Percentiles rank a stretch among this genome's conserved stretches.
Conservation (phyloP, 2,329 filamentous ascomycete genomes). For the Delphinella strobiligena region DNA sequence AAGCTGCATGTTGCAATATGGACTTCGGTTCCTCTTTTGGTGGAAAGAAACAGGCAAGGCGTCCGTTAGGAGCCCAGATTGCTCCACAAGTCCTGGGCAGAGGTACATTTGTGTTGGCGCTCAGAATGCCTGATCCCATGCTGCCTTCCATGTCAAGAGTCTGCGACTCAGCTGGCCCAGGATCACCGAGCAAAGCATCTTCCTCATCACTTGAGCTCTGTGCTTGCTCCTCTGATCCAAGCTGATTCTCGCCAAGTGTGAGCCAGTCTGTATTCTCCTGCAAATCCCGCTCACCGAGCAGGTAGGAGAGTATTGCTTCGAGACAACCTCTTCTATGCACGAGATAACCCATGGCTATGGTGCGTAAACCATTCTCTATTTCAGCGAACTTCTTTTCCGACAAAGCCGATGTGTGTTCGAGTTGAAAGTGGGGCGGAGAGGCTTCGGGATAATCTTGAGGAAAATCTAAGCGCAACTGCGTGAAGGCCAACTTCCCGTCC, state of each 20-base stretch:
- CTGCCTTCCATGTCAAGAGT: conserved; percentile 13
- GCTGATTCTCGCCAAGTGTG: conserved; percentile 46
- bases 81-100: conserved; percentile 47
- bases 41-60: conserved; percentile 46
- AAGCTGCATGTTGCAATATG: conserved; percentile 8
- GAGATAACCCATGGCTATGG: conserved; percentile 44
- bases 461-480: conserved; percentile 47
- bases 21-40: conserved; percentile 39
- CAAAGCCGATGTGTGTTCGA: conserved; percentile 44
- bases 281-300: conserved; percentile 45
- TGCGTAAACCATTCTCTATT: conserved; percentile 39
- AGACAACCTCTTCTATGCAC: conserved; percentile 42
- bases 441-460: conserved; percentile 43
- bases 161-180: conserved; percentile 26
- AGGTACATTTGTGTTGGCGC: conserved; percentile 53
- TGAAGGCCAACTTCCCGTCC: conserved; percentile 38
- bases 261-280: conserved; percentile 42
- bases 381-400: conserved; percentile 39
- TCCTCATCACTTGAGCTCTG: conserved; percentile 61
- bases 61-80: conserved; percentile 44
- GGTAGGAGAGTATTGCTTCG: conserved; percentile 50
- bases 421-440: conserved; percentile 38
- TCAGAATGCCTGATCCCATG: conserved; percentile 39
- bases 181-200: conserved; percentile 22
- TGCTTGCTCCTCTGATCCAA: conserved; percentile 21